Conservation (phyloP, 441 rosid species). For the Pelargonium australe region DNA sequence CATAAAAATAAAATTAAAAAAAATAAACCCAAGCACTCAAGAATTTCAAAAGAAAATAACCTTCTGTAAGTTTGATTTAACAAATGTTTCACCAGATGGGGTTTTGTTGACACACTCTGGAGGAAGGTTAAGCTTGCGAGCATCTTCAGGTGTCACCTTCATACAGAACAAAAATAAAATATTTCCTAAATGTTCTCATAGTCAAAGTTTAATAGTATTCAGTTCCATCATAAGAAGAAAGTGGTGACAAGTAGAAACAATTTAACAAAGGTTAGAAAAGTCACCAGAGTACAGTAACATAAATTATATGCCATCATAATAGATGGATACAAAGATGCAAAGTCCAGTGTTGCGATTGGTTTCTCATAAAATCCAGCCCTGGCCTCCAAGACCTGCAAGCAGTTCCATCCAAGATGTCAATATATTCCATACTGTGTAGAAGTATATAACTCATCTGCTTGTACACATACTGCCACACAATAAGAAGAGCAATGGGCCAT, state of each 20-base stretch:
- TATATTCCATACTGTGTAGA: not conserved
- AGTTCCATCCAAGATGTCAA: constrained; percentile 17
- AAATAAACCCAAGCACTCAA: not conserved
- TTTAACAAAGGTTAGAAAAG: constrained; percentile 16
- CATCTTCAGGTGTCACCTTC: constrained; percentile 90
- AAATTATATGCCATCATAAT: constrained; percentile 99
- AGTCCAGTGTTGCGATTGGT: constrained; percentile 95
- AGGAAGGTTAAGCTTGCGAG: constrained; percentile 67
- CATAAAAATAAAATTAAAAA: not conserved
- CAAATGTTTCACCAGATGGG: constrained; percentile 94
- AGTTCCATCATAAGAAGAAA: constrained; percentile 5
- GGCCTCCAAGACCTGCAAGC: constrained; percentile 83
- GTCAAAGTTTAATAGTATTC: not conserved
- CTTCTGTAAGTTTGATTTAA: constrained; percentile 80
- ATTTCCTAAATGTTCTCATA: constrained; percentile 19
- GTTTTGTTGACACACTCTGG: constrained; percentile 81
- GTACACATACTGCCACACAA: no score
- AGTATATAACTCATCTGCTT: no score
- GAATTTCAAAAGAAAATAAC: constrained; percentile 25
- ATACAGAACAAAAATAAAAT: constrained; percentile 24
- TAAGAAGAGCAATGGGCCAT: not conserved
- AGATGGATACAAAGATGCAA: constrained; percentile 95
- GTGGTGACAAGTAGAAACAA: constrained; percentile 13
- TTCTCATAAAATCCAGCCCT: constrained; percentile 87
- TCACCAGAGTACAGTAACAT: constrained; percentile 94